Conservation (phyloP, 1,284 basidiomycete genomes). For the Fistulina hepatica region DNA sequence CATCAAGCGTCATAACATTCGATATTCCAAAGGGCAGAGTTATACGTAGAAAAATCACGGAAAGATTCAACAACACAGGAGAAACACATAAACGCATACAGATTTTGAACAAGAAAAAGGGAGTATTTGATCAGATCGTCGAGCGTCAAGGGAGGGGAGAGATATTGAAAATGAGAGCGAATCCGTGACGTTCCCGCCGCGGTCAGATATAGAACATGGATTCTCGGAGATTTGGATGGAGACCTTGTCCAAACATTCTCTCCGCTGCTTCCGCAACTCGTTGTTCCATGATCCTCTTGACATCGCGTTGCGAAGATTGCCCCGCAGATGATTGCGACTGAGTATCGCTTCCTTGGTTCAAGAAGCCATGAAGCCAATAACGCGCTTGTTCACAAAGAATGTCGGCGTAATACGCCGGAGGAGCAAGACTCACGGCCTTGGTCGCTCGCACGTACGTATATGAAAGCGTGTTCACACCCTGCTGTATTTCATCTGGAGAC, state of each 20-base stretch:
- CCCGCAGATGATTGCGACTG: slow-evolving; percentile 40
- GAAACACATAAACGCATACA: too few relatives aligned
- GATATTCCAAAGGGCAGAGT: too few relatives aligned
- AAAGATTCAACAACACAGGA: too few relatives aligned
- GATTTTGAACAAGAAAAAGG: too few relatives aligned
- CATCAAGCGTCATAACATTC: too few relatives aligned
- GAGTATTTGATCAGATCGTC: too few relatives aligned
- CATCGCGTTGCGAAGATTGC: slow-evolving; percentile 55
- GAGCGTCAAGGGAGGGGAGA: too few relatives aligned
- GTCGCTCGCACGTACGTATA: slow-evolving; percentile 70
- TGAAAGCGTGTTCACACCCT: slow-evolving; percentile 50
- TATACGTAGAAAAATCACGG: too few relatives aligned
- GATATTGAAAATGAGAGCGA: too few relatives aligned
- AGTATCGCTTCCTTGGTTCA: slow-evolving; percentile 27
- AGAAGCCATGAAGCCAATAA: slow-evolving; percentile 57
- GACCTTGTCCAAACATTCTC: slow-evolving; percentile 17
- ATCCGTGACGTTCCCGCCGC: too few relatives aligned
- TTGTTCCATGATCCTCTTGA: slow-evolving; percentile 33
- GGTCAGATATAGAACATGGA: slow-evolving; percentile 72
- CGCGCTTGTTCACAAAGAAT: slow-evolving; percentile 66
- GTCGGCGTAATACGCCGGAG: slow-evolving; percentile 69
- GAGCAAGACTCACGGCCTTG: slow-evolving; percentile 64
- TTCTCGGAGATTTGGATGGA: slow-evolving; percentile 42
- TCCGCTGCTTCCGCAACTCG: slow-evolving; percentile 1
- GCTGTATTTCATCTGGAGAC: slow-evolving; percentile 54